phyloP scores from a whole-genome alignment of 2,329 filamentous ascomycete species.

The Ophiostoma sp. region DNA sequence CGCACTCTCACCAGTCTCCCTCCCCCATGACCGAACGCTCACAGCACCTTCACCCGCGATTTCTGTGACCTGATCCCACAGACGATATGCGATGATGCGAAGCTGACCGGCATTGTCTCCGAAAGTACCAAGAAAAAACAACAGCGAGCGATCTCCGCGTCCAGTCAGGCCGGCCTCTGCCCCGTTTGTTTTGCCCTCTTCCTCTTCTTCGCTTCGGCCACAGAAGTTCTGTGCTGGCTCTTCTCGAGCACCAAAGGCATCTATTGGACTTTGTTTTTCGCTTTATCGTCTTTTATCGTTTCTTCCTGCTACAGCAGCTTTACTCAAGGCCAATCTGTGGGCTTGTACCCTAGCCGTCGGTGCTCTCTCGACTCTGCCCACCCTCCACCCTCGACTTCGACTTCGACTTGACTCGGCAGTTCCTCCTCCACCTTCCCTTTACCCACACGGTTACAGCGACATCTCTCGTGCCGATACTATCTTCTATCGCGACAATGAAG shows the following conservation, averaged over 20 bases:
- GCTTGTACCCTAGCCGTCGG: not conserved
- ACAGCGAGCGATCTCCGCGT: slow-evolving; percentile 8
- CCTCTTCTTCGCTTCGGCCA: not conserved
- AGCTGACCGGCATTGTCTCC: not conserved
- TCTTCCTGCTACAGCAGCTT: slow-evolving; percentile 4
- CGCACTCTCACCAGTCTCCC: not conserved
- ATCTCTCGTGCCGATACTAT: not conserved
- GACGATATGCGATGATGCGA: not conserved
- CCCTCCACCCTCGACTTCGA: not conserved
- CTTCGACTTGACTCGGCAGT: slow-evolving; percentile 2
- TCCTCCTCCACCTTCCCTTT: not conserved
- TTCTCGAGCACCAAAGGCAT: not conserved
- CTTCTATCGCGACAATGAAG: slow-evolving; percentile 45
- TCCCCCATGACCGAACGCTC: not conserved
- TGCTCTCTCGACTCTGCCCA: not conserved
- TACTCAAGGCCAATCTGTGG: not conserved
- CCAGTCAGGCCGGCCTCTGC: not conserved
- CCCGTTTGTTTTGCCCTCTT: slow-evolving; percentile 12
- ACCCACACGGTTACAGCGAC: not conserved
- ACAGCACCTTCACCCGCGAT: not conserved
- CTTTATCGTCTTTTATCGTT: not conserved
- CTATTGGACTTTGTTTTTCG: no score
- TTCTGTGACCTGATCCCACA: not conserved
- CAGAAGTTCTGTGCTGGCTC: not conserved
- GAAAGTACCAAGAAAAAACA: not conserved